These are phyloP conservation scores for Leishmania amazonensis DNA, from an alignment of 208 protist genomes.

Conservation along the genomic window DNA sequence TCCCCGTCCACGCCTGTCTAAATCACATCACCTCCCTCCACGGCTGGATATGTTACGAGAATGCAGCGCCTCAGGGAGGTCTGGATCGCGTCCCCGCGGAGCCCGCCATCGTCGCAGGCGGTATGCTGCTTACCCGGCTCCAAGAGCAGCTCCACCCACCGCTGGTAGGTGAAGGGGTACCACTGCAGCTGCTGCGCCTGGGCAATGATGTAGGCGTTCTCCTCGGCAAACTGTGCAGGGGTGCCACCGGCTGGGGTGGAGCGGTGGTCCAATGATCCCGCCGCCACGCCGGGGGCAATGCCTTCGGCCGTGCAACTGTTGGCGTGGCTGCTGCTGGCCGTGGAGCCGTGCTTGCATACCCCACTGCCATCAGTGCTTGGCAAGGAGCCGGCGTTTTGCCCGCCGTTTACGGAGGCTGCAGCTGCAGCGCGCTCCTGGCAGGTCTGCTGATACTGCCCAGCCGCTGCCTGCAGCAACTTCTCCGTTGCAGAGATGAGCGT, in stretches of 20 bases:
- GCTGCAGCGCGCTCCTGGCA: conserved; percentile 18
- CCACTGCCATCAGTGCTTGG: not conserved
- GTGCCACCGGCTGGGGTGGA: conserved; percentile 40
- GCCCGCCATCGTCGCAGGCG: conserved; percentile 25
- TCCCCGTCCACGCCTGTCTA: not conserved
- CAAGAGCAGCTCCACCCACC: conserved; percentile 72
- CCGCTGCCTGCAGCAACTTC: conserved; percentile 36
- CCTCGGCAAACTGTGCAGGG: conserved; percentile 62
- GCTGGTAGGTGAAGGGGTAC: conserved; percentile 75
- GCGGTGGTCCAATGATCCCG: not conserved
- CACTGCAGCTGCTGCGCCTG: conserved; percentile 67
- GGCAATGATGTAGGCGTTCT: conserved; percentile 79
- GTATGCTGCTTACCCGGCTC: conserved; percentile 46
- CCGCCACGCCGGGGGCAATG: not conserved
- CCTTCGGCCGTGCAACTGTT: conserved; percentile 5
- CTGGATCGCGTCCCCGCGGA: conserved; percentile 76
- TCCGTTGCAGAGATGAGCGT: conserved; percentile 28
- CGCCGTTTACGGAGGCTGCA: not conserved
- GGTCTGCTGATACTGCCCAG: conserved; percentile 39
- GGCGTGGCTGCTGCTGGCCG: not conserved
- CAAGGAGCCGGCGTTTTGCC: not conserved
- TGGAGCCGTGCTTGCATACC: not conserved
- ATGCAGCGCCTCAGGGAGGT: conserved; percentile 73
- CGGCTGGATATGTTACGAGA: conserved; percentile 57
- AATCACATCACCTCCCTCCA: conserved; percentile 25